Evolutionary conservation across 2,329 filamentous ascomycete genomes (phyloP), one percentile per base, ranked within the genome.

Genomic region (Coniochaeta sp.): DNA sequence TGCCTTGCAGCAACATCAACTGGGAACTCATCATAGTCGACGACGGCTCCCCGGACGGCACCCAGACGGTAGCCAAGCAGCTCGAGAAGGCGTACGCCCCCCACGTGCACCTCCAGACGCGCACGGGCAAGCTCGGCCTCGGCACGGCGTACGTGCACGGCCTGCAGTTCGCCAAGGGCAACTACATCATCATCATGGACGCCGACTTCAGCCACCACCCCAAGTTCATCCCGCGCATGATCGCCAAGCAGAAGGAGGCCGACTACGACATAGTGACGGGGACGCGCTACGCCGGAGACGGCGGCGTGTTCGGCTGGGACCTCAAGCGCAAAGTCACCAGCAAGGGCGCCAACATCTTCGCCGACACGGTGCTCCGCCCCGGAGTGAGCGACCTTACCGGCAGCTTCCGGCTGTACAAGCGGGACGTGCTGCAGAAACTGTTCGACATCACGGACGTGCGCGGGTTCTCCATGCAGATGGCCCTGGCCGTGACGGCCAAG

Each of bases 141-240:
- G 93, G 93, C 67, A 97, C 93, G 2, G 93, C 93, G 56, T 98
- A 98, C 78, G 91, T 97, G 42, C 93, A 97, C 76, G 93, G 93
- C 58, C 83, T 99, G 62, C 86, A 96, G 74, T 98, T 90, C 73
- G 89, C 84, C 26, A 92, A 87, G 24, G 95, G 95, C 69, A 97
- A 96, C 83, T 98, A 87, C 72, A 91, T 99, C 73, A 91, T 99
- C 81, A 99, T 99, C 83, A 99, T 99, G 95, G 95, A 99, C 80
- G 95, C 96, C 77, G 95, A 99, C 79, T 99, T 99, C 83, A 91
- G 87, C 68, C 95, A 99, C 80, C 95, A 99, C 81, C 95, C 95
- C 72, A 99, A 98, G 79, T 99, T 98, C 84, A 96, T 99, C 76
- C 88, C 93, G 59, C 82, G 88, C 72, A 98, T 99, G 91, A 91